A percentile compares a stretch with the other conserved stretches of the same genome.
Evolutionary conservation across 2,329 filamentous ascomycete genomes (phyloP).

Genomic region (Sordariomycetes sp.): DNA sequence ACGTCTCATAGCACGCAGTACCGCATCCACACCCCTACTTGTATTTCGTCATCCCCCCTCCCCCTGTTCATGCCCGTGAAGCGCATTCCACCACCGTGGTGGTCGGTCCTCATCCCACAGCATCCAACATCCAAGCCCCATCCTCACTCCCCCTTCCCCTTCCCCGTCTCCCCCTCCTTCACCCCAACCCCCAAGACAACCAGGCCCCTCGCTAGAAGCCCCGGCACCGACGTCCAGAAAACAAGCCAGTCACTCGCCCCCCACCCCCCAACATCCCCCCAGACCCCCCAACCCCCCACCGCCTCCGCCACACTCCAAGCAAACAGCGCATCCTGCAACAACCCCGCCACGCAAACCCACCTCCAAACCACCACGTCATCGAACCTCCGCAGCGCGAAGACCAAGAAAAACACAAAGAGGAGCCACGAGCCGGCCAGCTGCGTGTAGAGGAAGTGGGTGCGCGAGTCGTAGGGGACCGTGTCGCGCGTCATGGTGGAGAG

Average conservation of each 20-base stretch:
- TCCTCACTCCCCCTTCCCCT: neutral
- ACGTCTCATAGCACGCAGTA: too few species aligned
- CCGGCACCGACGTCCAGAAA: slow-evolving; percentile 3
- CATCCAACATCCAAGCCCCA: neutral
- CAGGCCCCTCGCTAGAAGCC: slow-evolving; percentile 2
- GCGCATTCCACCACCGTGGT: too few species aligned
- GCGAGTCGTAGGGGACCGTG: neutral
- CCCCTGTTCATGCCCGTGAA: too few species aligned
- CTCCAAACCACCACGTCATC: slow-evolving; percentile 6
- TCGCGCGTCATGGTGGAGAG: slow-evolving; percentile 4
- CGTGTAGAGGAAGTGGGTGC: slow-evolving; percentile 5
- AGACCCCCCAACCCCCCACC: slow-evolving; percentile 3
- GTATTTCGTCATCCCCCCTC: too few species aligned
- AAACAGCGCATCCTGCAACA: slow-evolving; percentile 5
- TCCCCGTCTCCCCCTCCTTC: neutral
- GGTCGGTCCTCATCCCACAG: too few species aligned
- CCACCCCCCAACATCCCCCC: slow-evolving; percentile 4
- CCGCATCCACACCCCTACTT: too few species aligned
- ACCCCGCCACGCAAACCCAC: slow-evolving; percentile 4
- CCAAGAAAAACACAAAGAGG: slow-evolving; percentile 5
- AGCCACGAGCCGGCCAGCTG: slow-evolving; percentile 6
- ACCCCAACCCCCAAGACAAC: slow-evolving; percentile 3
- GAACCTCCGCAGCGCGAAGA: neutral
- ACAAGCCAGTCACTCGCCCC: neutral
- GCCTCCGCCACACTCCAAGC: slow-evolving; percentile 4